Evolutionary conservation across 192 early-diverging fungal genomes (phyloP).

Genomic region (Funneliformis mosseae): DNA sequence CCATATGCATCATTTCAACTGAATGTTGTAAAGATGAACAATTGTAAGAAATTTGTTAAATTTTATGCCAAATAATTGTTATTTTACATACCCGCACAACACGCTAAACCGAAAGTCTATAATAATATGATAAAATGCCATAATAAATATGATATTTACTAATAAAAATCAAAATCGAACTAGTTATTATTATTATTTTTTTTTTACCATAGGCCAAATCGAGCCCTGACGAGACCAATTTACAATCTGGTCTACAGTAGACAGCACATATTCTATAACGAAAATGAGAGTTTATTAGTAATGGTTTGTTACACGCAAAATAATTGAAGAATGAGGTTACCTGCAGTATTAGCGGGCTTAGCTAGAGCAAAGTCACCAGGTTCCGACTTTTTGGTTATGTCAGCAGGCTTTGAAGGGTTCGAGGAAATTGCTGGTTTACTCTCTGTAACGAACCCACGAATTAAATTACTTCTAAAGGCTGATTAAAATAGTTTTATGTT

Average conservation of each 20-base stretch:
- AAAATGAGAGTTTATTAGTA: slow-evolving; percentile 1
- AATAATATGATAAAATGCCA: background rate
- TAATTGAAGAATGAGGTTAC: background rate
- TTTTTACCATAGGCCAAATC: slow-evolving; percentile 77
- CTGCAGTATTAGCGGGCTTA: slow-evolving; percentile 12
- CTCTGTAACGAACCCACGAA: background rate
- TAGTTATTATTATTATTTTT: too few relatives aligned
- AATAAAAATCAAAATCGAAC: background rate
- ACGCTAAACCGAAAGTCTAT: slow-evolving; percentile 89
- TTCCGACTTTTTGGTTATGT: background rate
- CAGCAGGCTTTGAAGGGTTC: background rate
- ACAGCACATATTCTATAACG: slow-evolving; percentile 73
- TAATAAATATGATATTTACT: background rate
- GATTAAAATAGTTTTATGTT: background rate
- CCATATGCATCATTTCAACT: slow-evolving; percentile 98
- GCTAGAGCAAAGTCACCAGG: slow-evolving; percentile 4
- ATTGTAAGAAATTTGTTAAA: background rate
- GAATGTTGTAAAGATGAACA: background rate
- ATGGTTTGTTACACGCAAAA: background rate
- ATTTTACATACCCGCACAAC: slow-evolving; percentile 74
- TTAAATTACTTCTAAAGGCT: background rate
- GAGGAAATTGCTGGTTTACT: background rate
- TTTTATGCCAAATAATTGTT: background rate
- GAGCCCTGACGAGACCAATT: slow-evolving; percentile 94
- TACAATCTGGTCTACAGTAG: slow-evolving; percentile 88